Evolutionary conservation across 2,329 filamentous ascomycete species (phyloP).

Genomic region (Penicillium sclerotigenum): DNA sequence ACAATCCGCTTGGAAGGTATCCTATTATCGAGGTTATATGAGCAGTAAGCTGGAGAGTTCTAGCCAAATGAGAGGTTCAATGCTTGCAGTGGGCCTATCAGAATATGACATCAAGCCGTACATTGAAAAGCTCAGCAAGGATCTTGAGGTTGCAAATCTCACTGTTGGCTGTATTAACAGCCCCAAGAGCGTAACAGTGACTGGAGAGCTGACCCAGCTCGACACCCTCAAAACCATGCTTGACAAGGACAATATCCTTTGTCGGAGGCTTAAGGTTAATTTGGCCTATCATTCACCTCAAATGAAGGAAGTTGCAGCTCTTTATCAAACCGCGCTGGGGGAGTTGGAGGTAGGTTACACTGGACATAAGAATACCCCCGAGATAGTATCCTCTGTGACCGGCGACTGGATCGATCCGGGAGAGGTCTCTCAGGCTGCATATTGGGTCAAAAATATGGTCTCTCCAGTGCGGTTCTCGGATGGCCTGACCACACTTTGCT

Average conservation of each 20-base stretch:
- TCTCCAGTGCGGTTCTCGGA: conserved; percentile 14
- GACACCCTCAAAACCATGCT: background rate
- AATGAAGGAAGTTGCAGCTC: conserved; percentile 4
- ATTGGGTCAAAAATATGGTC: conserved; percentile 19
- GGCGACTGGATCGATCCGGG: conserved; percentile 21
- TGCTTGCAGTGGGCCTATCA: conserved; percentile 1
- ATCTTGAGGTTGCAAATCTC: background rate
- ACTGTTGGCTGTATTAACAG: conserved; percentile 10
- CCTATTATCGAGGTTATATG: conserved; percentile 20
- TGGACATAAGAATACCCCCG: background rate
- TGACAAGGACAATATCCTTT: background rate
- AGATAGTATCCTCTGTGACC: background rate
- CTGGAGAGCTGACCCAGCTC: conserved; percentile 1
- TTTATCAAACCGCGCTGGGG: background rate
- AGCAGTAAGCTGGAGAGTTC: background rate
- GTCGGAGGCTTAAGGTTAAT: conserved; percentile 11
- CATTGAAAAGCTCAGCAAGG: background rate
- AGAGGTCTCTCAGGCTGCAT: background rate
- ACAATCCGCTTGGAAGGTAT: conserved; percentile 12
- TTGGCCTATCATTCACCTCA: conserved; percentile 17
- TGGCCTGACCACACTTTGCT: conserved; percentile 5
- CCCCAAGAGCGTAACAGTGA: conserved; percentile 2
- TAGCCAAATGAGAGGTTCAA: background rate
- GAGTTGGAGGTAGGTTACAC: background rate
- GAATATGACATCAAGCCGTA: background rate